A percentile compares a stretch with the other conserved stretches of the same genome.
phyloP scores from a whole-genome alignment of 2,329 filamentous ascomycete genomes.

The Harringtonia aguacate region DNA sequence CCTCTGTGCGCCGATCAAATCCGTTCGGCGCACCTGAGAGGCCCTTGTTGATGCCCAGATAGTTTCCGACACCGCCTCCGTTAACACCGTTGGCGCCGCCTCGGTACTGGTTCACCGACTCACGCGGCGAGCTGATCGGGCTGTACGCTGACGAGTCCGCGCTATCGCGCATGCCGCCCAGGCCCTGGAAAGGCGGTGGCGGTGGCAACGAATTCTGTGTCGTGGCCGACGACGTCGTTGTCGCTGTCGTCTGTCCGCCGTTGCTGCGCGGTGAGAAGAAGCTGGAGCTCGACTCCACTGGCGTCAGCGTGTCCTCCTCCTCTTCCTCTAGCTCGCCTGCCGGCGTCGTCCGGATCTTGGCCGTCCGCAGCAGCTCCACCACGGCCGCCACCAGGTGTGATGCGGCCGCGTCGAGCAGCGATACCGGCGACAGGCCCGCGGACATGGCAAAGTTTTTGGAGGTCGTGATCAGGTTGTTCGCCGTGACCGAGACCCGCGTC shows the following conservation, averaged over 20 bases:
- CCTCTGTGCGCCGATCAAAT: conserved; percentile 34
- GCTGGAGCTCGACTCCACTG: conserved; percentile 50
- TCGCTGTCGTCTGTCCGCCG: conserved; percentile 20
- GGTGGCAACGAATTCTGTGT: conserved; percentile 33
- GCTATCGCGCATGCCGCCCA: conserved; percentile 47
- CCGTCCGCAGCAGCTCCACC: conserved; percentile 72
- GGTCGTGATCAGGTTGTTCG: conserved; percentile 91
- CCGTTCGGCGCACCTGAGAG: conserved; percentile 23
- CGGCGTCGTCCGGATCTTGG: conserved; percentile 73
- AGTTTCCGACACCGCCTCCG: conserved; percentile 18
- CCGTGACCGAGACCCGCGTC: conserved; percentile 76
- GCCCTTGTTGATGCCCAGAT: conserved; percentile 24
- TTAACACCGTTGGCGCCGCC: neutral
- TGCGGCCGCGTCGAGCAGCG: conserved; percentile 82
- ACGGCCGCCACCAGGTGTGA: conserved; percentile 80
- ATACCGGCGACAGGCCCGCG: conserved; percentile 82
- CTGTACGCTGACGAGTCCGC: conserved; percentile 66
- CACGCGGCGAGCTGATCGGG: conserved; percentile 57
- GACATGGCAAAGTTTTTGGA: conserved; percentile 82
- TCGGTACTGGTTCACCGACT: conserved; percentile 36
- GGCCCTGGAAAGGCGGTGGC: conserved; percentile 46
- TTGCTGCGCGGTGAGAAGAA: conserved; percentile 54
- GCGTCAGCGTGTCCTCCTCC: conserved; percentile 44
- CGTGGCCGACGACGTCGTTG: conserved; percentile 16
- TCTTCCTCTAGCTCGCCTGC: conserved; percentile 65